Conservation (phyloP, 257 asterid species). For the Verbascum thapsus region DNA sequence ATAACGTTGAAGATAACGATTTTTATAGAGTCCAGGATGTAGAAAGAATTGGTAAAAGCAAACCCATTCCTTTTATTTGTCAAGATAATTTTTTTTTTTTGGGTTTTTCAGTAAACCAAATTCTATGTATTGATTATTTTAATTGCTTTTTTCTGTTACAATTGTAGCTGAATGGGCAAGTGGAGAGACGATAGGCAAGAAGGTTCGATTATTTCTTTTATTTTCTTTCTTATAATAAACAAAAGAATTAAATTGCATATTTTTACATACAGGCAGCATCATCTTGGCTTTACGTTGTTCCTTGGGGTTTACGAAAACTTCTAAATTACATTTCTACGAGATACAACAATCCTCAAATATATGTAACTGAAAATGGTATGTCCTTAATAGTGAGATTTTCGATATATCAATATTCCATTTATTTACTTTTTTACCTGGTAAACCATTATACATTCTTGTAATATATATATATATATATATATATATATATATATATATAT, state of each 20-base stretch:
- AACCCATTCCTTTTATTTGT: conserved; percentile 7
- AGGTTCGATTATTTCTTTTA: conserved; percentile 34
- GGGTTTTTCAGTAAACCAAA: not conserved
- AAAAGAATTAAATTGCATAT: conserved; percentile 12
- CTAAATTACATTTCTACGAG: conserved; percentile 45
- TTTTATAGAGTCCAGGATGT: conserved; percentile 52
- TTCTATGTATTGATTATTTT: not conserved
- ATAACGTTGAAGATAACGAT: conserved; percentile 38
- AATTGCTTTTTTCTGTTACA: conserved; percentile 22
- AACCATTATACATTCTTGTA: conserved; percentile 11
- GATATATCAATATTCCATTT: not conserved
- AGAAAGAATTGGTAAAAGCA: conserved; percentile 49
- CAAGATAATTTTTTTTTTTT: not conserved
- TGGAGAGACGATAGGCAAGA: conserved; percentile 54
- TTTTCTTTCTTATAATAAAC: conserved; percentile 10
- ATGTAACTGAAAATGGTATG: conserved; percentile 58
- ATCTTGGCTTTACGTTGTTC: conserved; percentile 55
- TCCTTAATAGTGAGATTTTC: not conserved
- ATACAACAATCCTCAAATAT: conserved; percentile 50
- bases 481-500: too few relatives aligned
- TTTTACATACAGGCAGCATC: conserved; percentile 52
- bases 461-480: too few relatives aligned
- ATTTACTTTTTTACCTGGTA: not conserved
- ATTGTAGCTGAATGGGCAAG: conserved; percentile 55
- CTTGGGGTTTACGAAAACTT: conserved; percentile 56